phyloP scores from a whole-genome alignment of 2,329 filamentous ascomycete genomes.

The Monosporascus sp. region DNA sequence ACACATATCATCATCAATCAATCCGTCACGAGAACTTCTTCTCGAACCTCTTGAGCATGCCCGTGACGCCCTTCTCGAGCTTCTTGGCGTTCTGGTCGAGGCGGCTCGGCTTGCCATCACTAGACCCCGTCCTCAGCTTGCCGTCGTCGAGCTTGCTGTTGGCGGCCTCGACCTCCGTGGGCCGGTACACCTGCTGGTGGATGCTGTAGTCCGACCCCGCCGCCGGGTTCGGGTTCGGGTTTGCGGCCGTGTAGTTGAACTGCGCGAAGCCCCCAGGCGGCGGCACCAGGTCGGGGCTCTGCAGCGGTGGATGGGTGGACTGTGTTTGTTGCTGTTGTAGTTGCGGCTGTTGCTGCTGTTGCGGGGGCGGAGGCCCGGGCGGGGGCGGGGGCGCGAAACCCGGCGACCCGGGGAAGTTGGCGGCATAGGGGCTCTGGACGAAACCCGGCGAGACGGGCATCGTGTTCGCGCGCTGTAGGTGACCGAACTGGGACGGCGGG shows the following conservation, averaged over 20 bases:
- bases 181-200: constrained; percentile 65
- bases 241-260: constrained; percentile 35
- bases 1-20: not conserved
- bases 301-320: constrained; percentile 26
- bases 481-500: constrained; percentile 35
- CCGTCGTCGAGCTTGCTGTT: constrained; percentile 31
- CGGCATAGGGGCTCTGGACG: constrained; percentile 36
- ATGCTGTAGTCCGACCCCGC: constrained; percentile 45
- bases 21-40: constrained; percentile 60
- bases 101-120: constrained; percentile 35
- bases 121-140: constrained; percentile 34
- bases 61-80: constrained; percentile 64
- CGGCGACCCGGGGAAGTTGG: constrained; percentile 40
- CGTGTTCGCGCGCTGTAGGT: constrained; percentile 41
- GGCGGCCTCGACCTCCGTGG: constrained; percentile 54
- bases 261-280: constrained; percentile 52
- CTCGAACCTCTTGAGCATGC: constrained; percentile 73
- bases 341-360: not conserved
- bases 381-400: constrained; percentile 34
- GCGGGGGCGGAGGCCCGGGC: not conserved
- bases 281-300: constrained; percentile 33
- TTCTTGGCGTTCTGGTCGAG: constrained; percentile 61
- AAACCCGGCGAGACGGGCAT: constrained; percentile 38
- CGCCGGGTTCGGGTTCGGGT: constrained; percentile 7
- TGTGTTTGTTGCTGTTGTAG: constrained; percentile 16